A percentile compares a stretch with the other conserved stretches of the same genome.
These are phyloP conservation scores for Starmerella lactis-condensi DNA, from an alignment of 805 yeast genomes.

Conservation along the genomic window DNA sequence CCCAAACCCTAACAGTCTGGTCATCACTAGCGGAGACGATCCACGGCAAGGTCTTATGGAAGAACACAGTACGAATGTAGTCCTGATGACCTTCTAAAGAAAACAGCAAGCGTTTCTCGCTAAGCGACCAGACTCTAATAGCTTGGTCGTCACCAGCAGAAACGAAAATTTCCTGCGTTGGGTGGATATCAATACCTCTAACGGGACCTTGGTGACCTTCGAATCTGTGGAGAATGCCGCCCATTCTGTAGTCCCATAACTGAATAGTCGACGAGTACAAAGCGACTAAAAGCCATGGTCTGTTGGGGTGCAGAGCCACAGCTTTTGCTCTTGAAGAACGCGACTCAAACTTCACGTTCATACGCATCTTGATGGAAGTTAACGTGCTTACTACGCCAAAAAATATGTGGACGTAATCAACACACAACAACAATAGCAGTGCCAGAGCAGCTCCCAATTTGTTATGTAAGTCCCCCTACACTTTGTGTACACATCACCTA, in stretches of 20 bases:
- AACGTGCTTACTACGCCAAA: background rate
- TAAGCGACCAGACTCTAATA: conserved; percentile 84
- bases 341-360: conserved; percentile 58
- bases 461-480: no score
- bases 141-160: conserved; percentile 96
- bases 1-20: conserved; percentile 97
- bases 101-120: conserved; percentile 72
- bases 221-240: conserved; percentile 83
- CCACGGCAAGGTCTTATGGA: conserved; percentile 96
- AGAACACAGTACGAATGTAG: conserved; percentile 81
- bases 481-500: no score
- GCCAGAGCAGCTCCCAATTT: no score
- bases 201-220: conserved; percentile 99
- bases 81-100: conserved; percentile 88
- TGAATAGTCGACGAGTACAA: conserved; percentile 96
- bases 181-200: conserved; percentile 87
- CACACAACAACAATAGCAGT: no score
- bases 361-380: conserved; percentile 8
- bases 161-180: conserved; percentile 90
- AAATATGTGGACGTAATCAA: no score
- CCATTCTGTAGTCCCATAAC: conserved; percentile 99
- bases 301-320: conserved; percentile 86
- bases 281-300: conserved; percentile 92
- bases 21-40: conserved; percentile 90
- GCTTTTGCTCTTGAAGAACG: conserved; percentile 96